Base-by-base conservation (phyloP, 2,329 filamentous ascomycete species). In the Colletotrichum australisinense region DNA sequence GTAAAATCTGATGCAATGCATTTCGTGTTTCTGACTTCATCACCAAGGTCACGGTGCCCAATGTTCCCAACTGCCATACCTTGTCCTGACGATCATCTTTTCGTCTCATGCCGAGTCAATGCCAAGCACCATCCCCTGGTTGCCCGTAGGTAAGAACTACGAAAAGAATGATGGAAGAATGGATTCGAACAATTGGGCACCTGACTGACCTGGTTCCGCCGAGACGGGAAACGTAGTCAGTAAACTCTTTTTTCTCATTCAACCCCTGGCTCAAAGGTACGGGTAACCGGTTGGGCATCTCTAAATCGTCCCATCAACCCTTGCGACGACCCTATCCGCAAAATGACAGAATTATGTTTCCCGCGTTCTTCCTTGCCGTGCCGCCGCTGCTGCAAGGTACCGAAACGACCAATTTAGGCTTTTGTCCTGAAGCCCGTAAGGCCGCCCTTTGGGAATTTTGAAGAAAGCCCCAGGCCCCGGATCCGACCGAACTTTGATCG, bases 251-350 rank as follows among this genome's bases (percentile, higher is more conserved):
- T 12, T 35, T 35, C 35, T 7, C 22, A 24, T 38, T 19, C 14
- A 24, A 38, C 4, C 28, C 42, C 28, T n/a, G 42, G 42, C 42
- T 49, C 19, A 12, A 12, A 35, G 11, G 11, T 1, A 35, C 9
- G 32, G 11, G 32, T 35, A 12, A 7, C 42, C 9, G 46, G 49
- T 57, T 24, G 55, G 52, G 53, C 66, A 32, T 56, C 32, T 69
- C 19, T 69, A 69, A 69, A 63, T 53, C 66, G 28, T 69, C 58
- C 59, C 66, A 69, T 63, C 46, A 55, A 32, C 26, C 16, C 7
- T 24, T 38, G 32, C 28, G 28, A 22, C 46, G 38, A 32, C 12
- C 32, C 11, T 28, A 46, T 1, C 22, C 12, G 12, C 22, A 14
- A 42, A 42, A 42, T 42, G 38, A 42, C 52, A 22, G 24, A n/a